Conservation (phyloP, 371 early-diverging fungal species). For the Mucor velutinosus region DNA sequence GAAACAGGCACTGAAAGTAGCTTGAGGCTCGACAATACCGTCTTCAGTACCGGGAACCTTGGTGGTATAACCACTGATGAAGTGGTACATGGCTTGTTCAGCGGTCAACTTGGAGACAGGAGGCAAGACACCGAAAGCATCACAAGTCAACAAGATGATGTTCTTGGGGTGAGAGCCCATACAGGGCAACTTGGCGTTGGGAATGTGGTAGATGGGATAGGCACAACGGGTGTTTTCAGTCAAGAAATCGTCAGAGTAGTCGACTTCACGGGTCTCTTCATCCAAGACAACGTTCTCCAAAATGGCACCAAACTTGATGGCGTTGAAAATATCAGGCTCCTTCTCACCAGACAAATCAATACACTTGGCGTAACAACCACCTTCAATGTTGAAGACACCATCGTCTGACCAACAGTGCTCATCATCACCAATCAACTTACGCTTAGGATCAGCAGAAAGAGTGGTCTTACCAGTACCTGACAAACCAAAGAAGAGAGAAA, state of each 20-base stretch:
- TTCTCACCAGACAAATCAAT: slow-evolving; percentile 93
- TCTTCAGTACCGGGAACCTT: slow-evolving; percentile 98
- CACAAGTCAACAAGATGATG: slow-evolving; percentile 96
- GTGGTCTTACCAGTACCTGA: slow-evolving; percentile 99
- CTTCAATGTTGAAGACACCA: slow-evolving; percentile 98
- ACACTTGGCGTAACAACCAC: slow-evolving; percentile 98
- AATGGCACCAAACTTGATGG: slow-evolving; percentile 93
- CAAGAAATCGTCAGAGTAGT: slow-evolving; percentile 78
- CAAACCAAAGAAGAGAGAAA: slow-evolving; percentile 97
- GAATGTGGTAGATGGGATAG: slow-evolving; percentile 96
- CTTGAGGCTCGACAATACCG: slow-evolving; percentile 89
- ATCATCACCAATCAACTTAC: slow-evolving; percentile 96
- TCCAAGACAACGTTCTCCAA: slow-evolving; percentile 95
- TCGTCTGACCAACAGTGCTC: slow-evolving; percentile 98
- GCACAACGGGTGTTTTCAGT: slow-evolving; percentile 98
- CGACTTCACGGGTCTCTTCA: slow-evolving; percentile 80
- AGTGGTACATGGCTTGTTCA: slow-evolving; percentile 97
- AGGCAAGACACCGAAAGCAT: slow-evolving; percentile 97
- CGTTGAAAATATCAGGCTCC: slow-evolving; percentile 98
- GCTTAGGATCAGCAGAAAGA: slow-evolving; percentile 92
- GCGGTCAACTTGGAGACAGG: slow-evolving; percentile 92
- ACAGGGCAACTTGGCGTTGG: slow-evolving; percentile 95
- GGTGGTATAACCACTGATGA: slow-evolving; percentile 91
- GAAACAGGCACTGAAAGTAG: slow-evolving; percentile 96
- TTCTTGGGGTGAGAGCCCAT: slow-evolving; percentile 94